These are phyloP conservation scores for Fusarium albosuccineum DNA, from an alignment of 2,329 filamentous ascomycete genomes.

Conservation along the genomic window DNA sequence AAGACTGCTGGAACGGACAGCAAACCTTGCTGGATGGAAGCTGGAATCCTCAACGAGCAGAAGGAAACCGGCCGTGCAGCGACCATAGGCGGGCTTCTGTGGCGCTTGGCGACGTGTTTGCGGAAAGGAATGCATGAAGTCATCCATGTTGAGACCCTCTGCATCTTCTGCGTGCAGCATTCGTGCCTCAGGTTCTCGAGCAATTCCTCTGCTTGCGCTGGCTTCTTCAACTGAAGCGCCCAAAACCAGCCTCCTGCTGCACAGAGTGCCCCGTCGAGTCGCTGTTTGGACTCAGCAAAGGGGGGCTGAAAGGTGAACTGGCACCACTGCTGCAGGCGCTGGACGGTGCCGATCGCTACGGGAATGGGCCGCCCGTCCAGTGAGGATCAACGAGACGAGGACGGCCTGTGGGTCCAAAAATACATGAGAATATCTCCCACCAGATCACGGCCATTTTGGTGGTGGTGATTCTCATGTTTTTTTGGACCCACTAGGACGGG, in stretches of 20 bases:
- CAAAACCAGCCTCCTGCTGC: conserved; percentile 36
- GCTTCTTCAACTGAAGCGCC: conserved; percentile 5
- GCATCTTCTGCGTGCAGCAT: conserved; percentile 25
- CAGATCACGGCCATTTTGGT: no score
- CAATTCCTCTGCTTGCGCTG: conserved; percentile 14
- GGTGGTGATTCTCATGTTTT: no score
- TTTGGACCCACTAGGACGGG: no score
- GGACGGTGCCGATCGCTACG: conserved; percentile 45
- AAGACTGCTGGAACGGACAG: conserved; percentile 44
- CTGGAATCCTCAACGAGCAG: conserved; percentile 40
- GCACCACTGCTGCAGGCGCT: conserved; percentile 46
- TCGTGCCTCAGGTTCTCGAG: conserved; percentile 26
- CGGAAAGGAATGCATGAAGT: conserved; percentile 54
- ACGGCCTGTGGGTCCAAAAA: no score
- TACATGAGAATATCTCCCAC: no score
- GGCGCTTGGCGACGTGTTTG: conserved; percentile 47
- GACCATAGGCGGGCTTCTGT: conserved; percentile 27
- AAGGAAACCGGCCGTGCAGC: conserved; percentile 28
- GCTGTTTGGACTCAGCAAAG: conserved; percentile 8
- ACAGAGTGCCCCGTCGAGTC: conserved; percentile 40
- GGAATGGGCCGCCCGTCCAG: conserved; percentile 34
- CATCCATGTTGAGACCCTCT: conserved; percentile 42
- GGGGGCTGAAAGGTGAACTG: conserved; percentile 45
- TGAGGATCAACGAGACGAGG: conserved; percentile 26
- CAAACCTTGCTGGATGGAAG: conserved; percentile 38